Conservation (phyloP, 2,329 filamentous ascomycete species). For the Sphaerostilbella broomeana region DNA sequence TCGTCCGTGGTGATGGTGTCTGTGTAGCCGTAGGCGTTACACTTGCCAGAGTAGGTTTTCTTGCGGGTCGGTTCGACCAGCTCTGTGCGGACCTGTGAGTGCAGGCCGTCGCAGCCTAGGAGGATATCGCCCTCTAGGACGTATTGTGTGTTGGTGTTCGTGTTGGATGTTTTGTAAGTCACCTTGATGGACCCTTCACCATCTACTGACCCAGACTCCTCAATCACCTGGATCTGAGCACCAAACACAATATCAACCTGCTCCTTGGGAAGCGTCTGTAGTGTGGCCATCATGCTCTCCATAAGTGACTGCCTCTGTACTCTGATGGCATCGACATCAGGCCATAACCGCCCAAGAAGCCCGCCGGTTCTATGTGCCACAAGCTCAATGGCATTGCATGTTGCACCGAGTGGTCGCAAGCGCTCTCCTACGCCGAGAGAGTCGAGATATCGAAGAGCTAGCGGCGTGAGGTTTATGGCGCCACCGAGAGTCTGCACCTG, state of each 20-base stretch:
- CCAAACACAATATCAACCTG: conserved; percentile 16
- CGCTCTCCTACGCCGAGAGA: conserved; percentile 29
- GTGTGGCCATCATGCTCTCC: conserved; percentile 18
- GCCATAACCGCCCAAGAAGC: conserved; percentile 20
- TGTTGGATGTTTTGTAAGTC: not conserved
- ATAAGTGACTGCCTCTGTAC: conserved; percentile 23
- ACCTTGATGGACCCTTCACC: conserved; percentile 5
- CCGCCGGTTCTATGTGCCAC: conserved; percentile 23
- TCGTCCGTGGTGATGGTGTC: conserved; percentile 6
- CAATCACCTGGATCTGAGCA: conserved; percentile 14
- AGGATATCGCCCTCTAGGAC: conserved; percentile 20
- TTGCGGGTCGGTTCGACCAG: conserved; percentile 21
- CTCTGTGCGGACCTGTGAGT: conserved; percentile 27
- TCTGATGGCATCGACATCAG: conserved; percentile 21
- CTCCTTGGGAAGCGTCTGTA: conserved; percentile 4
- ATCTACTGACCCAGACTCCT: conserved; percentile 10
- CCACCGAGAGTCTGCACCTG: conserved; percentile 38
- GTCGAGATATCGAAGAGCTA: conserved; percentile 38
- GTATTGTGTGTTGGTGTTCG: not conserved
- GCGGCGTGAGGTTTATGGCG: conserved; percentile 41
- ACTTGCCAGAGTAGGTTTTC: conserved; percentile 30
- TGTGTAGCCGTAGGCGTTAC: conserved; percentile 19
- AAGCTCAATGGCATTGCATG: conserved; percentile 21
- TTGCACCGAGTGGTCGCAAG: conserved; percentile 16
- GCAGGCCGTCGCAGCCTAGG: conserved; percentile 35